Conservation (phyloP, 495 filamentous ascomycete genomes). For the Neurospora pannonica region DNA sequence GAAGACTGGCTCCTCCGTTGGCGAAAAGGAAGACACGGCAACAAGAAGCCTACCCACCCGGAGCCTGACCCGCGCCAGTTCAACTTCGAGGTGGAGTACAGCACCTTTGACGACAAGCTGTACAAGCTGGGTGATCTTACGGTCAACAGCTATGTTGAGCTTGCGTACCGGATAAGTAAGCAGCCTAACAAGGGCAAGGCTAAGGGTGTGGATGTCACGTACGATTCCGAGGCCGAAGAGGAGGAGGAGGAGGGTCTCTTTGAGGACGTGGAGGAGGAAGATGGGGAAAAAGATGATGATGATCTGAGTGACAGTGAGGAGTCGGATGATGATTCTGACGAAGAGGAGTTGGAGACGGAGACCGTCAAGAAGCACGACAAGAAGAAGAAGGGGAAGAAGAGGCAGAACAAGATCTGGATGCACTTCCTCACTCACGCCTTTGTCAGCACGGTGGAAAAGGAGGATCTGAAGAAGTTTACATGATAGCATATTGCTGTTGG, state of each 20-base stretch:
- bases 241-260: not conserved
- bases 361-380: slow-evolving; percentile 30
- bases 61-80: slow-evolving; percentile 54
- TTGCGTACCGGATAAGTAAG: slow-evolving; percentile 70
- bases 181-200: slow-evolving; percentile 20
- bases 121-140: slow-evolving; percentile 79
- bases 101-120: slow-evolving; percentile 62
- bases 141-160: slow-evolving; percentile 65
- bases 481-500: slow-evolving; percentile 1
- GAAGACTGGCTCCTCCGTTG: slow-evolving; percentile 27
- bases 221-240: slow-evolving; percentile 1
- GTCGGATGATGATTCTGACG: not conserved
- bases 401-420: slow-evolving; percentile 55
- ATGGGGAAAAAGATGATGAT: not conserved
- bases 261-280: not conserved
- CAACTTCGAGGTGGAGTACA: slow-evolving; percentile 76
- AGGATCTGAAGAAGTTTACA: slow-evolving; percentile 43
- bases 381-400: slow-evolving; percentile 37
- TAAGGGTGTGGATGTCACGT: slow-evolving; percentile 1
- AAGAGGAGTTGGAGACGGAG: slow-evolving; percentile 18
- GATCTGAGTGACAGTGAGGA: slow-evolving; percentile 3
- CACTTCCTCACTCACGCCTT: slow-evolving; percentile 73
- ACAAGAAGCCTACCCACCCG: slow-evolving; percentile 38
- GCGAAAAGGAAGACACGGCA: slow-evolving; percentile 47
- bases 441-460: slow-evolving; percentile 56